Base-by-base conservation (phyloP, 2,329 filamentous ascomycete genomes). In the Colletotrichum caudatum region DNA sequence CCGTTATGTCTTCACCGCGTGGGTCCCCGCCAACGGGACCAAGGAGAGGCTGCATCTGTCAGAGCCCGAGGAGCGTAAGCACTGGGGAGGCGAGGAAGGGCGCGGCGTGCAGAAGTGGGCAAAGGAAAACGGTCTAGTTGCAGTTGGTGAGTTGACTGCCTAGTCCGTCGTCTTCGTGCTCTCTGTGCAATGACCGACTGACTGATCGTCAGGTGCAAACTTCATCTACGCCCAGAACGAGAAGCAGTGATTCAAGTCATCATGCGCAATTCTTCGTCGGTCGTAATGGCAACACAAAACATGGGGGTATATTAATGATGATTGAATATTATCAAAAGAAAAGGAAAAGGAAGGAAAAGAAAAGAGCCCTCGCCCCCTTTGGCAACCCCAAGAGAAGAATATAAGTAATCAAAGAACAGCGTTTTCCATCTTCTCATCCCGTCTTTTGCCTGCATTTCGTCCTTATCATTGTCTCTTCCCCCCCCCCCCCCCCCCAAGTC, bases 1-100 rank as follows among this genome's bases (percentile, higher is more conserved):
- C 51, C 78, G 84, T 63, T 85, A 85, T 69, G 82, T 85, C 20
- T 80, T 85, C 44, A 64, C 84, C 3, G 76, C 81, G 0, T 83
- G 84, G 57, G 78, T 77, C 1, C 78, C 82, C 0, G 78, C 77
- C 50, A 84, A 83, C 65, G 82, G 82, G 1, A 83, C 82, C 5
- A 80, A 79, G 4, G 79, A 80, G 29, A 64, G 74, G 29, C 69
- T 84, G 61, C 72, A 80, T 50, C 60, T 82, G 62, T 79, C 74
- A 5, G 80, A 80, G 74, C 83, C 82, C 0, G 73, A 50, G 3
- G 80, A 80, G 16, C 77, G 83, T 57, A 78, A 81, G 76, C 80
- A 81, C 37, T 84, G 83, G 82, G 82, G 82, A 1, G 81, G 78
- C 11, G 74, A 79, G 50, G 74, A 75, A 51, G 75, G 80, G 7